A percentile compares a stretch with the other conserved stretches of the same genome.
Evolutionary conservation across 1,139 yeast species (phyloP).

Genomic region (Suhomyces bolitotheri): DNA sequence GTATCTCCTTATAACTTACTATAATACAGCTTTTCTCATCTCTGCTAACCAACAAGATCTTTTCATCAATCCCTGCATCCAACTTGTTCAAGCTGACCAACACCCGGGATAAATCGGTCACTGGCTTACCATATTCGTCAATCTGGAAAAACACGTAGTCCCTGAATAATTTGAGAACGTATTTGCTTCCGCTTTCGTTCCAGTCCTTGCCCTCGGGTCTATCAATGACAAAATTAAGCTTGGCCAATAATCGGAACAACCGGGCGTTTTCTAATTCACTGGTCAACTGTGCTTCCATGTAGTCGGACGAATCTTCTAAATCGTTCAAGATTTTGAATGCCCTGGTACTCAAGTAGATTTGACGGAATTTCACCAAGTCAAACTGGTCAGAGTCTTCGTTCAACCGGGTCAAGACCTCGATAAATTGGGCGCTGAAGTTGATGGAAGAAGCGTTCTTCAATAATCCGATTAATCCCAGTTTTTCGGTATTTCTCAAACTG

Average conservation of each 20-base stretch:
- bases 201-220: constrained; percentile 62
- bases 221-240: constrained; percentile 76
- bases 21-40: constrained; percentile 84
- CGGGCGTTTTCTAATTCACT: constrained; percentile 88
- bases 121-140: constrained; percentile 75
- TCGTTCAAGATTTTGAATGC: constrained; percentile 52
- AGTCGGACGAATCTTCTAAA: constrained; percentile 60
- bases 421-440: constrained; percentile 26
- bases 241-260: constrained; percentile 75
- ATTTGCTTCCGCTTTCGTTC: constrained; percentile 77
- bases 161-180: constrained; percentile 73
- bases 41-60: constrained; percentile 70
- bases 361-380: constrained; percentile 18
- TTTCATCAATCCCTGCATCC: constrained; percentile 91
- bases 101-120: constrained; percentile 81
- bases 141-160: constrained; percentile 85
- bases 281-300: constrained; percentile 62
- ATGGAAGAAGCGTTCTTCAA: constrained; percentile 21
- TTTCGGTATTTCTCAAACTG: constrained; percentile 20
- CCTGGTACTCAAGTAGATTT: constrained; percentile 35
- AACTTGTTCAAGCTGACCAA: constrained; percentile 77
- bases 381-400: constrained; percentile 10
- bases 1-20: constrained; percentile 76
- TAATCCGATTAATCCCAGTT: constrained; percentile 12
- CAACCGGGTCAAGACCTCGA: constrained; percentile 14